Evolutionary conservation across 2,329 filamentous ascomycete genomes (phyloP).

Genomic region (Arthrinium puccinioides): DNA sequence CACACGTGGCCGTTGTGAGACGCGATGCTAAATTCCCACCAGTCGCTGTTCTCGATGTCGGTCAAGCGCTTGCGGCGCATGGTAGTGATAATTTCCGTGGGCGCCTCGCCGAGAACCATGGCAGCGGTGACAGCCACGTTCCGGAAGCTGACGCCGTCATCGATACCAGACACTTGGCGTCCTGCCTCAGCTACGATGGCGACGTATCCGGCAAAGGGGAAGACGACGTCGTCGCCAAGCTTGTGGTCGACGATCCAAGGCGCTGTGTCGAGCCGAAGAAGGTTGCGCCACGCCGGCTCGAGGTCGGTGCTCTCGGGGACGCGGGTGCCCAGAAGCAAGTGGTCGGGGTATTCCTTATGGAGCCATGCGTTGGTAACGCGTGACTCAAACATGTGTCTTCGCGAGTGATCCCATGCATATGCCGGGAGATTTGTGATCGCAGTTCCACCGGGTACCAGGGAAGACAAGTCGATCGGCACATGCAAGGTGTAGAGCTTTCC

Average conservation of each 20-base stretch:
- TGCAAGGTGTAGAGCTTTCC: neutral
- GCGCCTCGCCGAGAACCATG: neutral
- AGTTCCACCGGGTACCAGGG: neutral
- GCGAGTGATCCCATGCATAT: slow-evolving; percentile 9
- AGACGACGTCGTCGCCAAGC: no score
- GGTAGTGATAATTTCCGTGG: neutral
- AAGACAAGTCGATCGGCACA: neutral
- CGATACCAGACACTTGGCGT: no score
- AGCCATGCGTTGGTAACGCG: neutral
- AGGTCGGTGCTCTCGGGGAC: neutral
- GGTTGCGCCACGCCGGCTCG: slow-evolving; percentile 1
- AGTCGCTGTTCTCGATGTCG: neutral
- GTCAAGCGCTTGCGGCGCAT: neutral
- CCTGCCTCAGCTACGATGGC: no score
- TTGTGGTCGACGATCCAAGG: slow-evolving; percentile 6
- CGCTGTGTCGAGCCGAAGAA: neutral
- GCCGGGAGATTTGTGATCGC: slow-evolving; percentile 1
- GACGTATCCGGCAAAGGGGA: no score
- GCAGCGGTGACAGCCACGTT: neutral
- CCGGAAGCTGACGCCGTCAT: neutral
- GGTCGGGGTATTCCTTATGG: neutral
- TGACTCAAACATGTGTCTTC: slow-evolving; percentile 5
- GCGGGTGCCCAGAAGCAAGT: neutral
- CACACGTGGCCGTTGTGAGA: neutral
- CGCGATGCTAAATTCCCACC: neutral